A percentile compares a stretch with the other conserved stretches of the same genome.
phyloP scores from a whole-genome alignment of 305 asterid genomes.

The Monarda citriodora region DNA sequence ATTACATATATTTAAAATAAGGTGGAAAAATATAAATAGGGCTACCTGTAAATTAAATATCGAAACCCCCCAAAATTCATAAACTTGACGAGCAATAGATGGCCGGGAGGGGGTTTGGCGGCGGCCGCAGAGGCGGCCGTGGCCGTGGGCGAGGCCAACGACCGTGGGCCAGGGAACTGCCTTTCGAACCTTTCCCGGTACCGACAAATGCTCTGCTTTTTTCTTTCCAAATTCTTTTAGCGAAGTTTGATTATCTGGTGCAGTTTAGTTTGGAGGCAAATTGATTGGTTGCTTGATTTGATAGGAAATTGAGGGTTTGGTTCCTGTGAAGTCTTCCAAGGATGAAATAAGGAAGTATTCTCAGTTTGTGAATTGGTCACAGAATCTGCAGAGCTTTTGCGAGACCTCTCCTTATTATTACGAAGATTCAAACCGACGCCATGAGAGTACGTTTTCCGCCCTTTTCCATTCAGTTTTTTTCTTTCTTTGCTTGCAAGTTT shows the following conservation, averaged over 20 bases:
- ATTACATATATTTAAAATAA: no score
- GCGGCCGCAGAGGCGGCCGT: not conserved
- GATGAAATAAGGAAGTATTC: not conserved
- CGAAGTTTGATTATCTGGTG: not conserved
- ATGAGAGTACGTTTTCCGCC: conserved; percentile 33
- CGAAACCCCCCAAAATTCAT: no score
- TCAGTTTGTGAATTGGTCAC: conserved; percentile 38
- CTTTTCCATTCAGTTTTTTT: not conserved
- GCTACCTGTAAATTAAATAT: no score
- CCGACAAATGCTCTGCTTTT: not conserved
- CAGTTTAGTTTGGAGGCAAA: not conserved
- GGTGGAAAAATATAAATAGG: no score
- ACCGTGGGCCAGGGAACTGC: not conserved
- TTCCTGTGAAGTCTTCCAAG: conserved; percentile 33
- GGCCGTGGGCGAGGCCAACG: not conserved
- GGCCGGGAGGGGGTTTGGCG: not conserved
- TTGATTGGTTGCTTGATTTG: conserved; percentile 12
- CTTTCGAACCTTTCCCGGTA: not conserved
- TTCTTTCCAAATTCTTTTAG: no score
- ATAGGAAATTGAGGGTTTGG: conserved; percentile 56
- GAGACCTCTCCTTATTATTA: conserved; percentile 52
- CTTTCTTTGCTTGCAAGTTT: not conserved
- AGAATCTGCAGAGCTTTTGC: conserved; percentile 38
- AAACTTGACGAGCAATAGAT: not conserved
- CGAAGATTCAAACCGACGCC: conserved; percentile 39